Evolutionary conservation across 1,284 basidiomycete species (phyloP).

Genomic region (Tylopilus sp.): DNA sequence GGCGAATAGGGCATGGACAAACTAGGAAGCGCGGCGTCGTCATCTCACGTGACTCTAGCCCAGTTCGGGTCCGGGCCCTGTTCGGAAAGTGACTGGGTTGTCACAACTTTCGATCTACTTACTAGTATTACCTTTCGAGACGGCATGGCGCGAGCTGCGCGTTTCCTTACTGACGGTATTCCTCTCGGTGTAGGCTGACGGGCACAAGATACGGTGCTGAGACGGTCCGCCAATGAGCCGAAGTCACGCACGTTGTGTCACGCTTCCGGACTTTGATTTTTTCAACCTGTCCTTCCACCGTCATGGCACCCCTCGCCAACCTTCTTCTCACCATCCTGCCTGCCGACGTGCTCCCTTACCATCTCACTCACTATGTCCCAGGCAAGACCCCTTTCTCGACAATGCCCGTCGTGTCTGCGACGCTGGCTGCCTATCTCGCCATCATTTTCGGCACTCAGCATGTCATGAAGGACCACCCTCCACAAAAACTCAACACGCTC

Average conservation of each 20-base stretch:
- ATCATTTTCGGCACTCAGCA: slow-evolving; percentile 84
- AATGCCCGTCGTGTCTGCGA: slow-evolving; percentile 60
- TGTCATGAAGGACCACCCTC: slow-evolving; percentile 75
- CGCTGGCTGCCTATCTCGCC: slow-evolving; percentile 78
- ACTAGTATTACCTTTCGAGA: too few relatives aligned
- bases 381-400: slow-evolving; percentile 82
- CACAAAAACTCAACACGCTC: slow-evolving; percentile 76
- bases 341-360: slow-evolving; percentile 50
- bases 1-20: slow-evolving; percentile 33
- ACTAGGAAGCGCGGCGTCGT: slow-evolving; percentile 21
- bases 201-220: too few relatives aligned
- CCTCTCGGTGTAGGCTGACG: too few relatives aligned
- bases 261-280: slow-evolving; percentile 13
- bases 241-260: slow-evolving; percentile 15
- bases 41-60: slow-evolving; percentile 29
- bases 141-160: too few relatives aligned
- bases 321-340: slow-evolving; percentile 56
- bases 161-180: too few relatives aligned
- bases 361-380: slow-evolving; percentile 64
- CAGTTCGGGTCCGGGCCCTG: too few relatives aligned
- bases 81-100: too few relatives aligned
- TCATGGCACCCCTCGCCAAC: slow-evolving; percentile 71
- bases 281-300: slow-evolving; percentile 16
- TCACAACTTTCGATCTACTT: too few relatives aligned
- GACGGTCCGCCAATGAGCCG: neutral